Percentiles rank a stretch among this genome's conserved stretches.
Conservation (phyloP, 2,329 filamentous ascomycete species). For the Neofusicoccum ribis region DNA sequence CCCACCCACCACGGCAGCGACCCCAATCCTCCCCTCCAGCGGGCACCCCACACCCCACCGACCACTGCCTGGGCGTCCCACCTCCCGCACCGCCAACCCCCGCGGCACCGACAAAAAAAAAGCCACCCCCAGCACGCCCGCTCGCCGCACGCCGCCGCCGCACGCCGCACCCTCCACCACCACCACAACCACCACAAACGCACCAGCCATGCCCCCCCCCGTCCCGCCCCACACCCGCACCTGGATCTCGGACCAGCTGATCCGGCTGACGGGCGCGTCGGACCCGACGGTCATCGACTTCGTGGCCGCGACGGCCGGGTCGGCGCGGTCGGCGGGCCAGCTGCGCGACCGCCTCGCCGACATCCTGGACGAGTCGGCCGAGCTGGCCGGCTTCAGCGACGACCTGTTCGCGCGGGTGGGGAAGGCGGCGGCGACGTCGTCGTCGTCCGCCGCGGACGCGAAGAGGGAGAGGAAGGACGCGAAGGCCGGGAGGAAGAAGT, state of each 20-base stretch:
- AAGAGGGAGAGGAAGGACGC: not conserved
- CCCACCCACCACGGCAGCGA: not conserved
- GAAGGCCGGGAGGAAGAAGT: conserved; percentile 44
- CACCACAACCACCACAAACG: not conserved
- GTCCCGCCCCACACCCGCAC: conserved; percentile 20
- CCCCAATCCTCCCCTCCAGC: too few relatives aligned
- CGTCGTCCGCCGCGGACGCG: too few relatives aligned
- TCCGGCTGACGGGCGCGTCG: conserved; percentile 56
- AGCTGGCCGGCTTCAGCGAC: conserved; percentile 49
- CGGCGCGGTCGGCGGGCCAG: conserved; percentile 49
- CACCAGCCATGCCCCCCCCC: not conserved
- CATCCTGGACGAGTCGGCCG: conserved; percentile 54
- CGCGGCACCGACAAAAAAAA: too few relatives aligned
- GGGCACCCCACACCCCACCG: too few relatives aligned
- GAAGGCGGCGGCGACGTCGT: conserved; percentile 26
- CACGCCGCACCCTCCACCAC: not conserved
- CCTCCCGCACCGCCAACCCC: too few relatives aligned
- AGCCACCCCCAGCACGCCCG: not conserved
- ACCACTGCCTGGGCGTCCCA: too few relatives aligned
- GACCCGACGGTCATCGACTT: conserved; percentile 60
- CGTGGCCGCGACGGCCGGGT: conserved; percentile 54
- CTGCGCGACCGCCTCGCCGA: conserved; percentile 53
- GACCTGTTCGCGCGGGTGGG: conserved; percentile 45
- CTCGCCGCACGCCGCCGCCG: not conserved
- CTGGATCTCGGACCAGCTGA: conserved; percentile 50